Conservation (phyloP, 306 rosid species). For the Cucumis cinereus region DNA sequence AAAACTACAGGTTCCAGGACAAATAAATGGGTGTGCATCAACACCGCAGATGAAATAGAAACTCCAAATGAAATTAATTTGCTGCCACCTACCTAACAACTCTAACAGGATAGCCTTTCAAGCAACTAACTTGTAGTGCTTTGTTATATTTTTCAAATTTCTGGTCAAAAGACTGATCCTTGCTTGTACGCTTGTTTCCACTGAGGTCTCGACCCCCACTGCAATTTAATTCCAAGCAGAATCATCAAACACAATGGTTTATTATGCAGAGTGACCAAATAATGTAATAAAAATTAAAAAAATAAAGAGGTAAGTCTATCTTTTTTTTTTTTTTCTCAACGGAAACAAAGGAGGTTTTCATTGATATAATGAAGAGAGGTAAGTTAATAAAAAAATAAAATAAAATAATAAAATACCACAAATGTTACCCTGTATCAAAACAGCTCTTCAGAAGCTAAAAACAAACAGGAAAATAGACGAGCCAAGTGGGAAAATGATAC, state of each 20-base stretch:
- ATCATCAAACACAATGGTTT: neutral
- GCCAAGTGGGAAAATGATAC: neutral
- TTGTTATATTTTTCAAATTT: slow-evolving; percentile 45
- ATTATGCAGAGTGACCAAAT: neutral
- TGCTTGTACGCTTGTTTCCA: slow-evolving; percentile 54
- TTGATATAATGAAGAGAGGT: too few relatives aligned
- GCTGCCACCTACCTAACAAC: slow-evolving; percentile 48
- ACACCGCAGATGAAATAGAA: neutral
- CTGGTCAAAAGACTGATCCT: slow-evolving; percentile 58
- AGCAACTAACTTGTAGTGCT: slow-evolving; percentile 55
- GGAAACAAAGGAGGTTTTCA: too few relatives aligned
- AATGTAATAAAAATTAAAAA: neutral
- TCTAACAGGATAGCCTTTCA: slow-evolving; percentile 66
- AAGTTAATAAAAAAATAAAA: too few relatives aligned
- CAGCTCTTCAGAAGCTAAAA: neutral
- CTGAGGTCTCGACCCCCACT: slow-evolving; percentile 74
- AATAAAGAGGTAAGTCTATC: neutral
- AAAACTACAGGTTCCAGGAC: neutral
- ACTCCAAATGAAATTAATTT: neutral
- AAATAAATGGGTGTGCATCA: neutral
- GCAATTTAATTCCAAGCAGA: slow-evolving; percentile 13
- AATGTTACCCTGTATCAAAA: neutral
- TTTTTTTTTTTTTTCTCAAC: too few relatives aligned
- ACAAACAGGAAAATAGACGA: neutral
- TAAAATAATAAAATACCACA: neutral